Evolutionary conservation across 78 protist genomes (phyloP).

Genomic region (Bigelowiella natans): DNA sequence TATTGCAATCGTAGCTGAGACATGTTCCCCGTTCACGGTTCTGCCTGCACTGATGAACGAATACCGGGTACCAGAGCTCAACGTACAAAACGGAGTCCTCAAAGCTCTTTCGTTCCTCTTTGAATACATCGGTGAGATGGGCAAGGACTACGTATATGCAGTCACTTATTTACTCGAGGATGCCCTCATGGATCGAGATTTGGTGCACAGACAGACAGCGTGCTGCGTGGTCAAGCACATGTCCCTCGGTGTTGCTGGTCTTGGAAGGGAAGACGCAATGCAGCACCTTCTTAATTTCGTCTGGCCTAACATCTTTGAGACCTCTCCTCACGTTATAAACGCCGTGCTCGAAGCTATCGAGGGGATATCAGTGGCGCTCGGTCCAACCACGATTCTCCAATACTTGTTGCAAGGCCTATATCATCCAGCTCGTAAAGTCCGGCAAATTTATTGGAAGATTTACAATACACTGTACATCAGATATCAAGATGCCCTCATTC

Average conservation of each 20-base stretch:
- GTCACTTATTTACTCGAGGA: constrained; percentile 91
- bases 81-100: constrained; percentile 96
- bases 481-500: constrained; percentile 42
- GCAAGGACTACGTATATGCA: constrained; percentile 85
- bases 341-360: constrained; percentile 94
- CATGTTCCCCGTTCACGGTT: constrained; percentile 91
- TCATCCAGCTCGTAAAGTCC: constrained; percentile 75
- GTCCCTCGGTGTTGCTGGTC: constrained; percentile 71
- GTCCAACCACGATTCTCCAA: constrained; percentile 71
- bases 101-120: constrained; percentile 92
- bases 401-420: constrained; percentile 60
- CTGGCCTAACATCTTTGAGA: constrained; percentile 99
- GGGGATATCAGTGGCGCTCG: constrained; percentile 81
- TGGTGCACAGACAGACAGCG: constrained; percentile 94
- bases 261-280: constrained; percentile 89
- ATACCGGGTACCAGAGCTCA: constrained; percentile 94
- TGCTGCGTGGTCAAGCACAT: constrained; percentile 58
- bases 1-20: constrained; percentile 96
- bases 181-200: constrained; percentile 94
- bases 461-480: constrained; percentile 87
- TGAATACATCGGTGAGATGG: constrained; percentile 91
- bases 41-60: constrained; percentile 96
- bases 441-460: constrained; percentile 94
- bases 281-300: constrained; percentile 89
- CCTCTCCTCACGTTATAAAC: constrained; percentile 92